phyloP scores from a whole-genome alignment of 2,329 filamentous ascomycete genomes.

The Beauveria brongniartii region DNA sequence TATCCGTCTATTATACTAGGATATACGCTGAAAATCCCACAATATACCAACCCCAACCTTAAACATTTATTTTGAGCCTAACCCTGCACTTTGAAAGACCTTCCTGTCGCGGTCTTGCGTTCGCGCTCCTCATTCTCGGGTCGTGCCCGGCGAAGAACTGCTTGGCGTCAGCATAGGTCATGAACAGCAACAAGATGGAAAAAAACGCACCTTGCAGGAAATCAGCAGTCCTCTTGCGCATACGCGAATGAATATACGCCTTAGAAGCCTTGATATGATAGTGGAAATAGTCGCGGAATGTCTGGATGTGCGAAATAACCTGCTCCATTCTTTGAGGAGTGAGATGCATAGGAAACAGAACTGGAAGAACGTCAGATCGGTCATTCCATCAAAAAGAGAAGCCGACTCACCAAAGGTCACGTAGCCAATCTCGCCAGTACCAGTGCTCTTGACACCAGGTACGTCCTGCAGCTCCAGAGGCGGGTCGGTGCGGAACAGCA shows the following conservation, averaged over 20 bases:
- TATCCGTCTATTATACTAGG: not conserved
- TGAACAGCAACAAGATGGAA: not conserved
- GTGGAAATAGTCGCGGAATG: conserved; percentile 99
- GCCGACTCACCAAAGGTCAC: conserved; percentile 79
- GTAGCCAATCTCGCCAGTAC: conserved; percentile 85
- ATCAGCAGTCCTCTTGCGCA: conserved; percentile 95
- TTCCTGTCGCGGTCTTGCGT: conserved; percentile 92
- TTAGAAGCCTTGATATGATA: conserved; percentile 99
- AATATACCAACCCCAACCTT: not conserved
- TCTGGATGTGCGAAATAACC: conserved; percentile 98
- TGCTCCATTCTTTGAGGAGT: conserved; percentile 84
- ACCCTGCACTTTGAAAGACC: conserved; percentile 66
- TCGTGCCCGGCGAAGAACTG: conserved; percentile 89
- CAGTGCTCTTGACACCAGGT: conserved; percentile 67
- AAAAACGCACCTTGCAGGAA: conserved; percentile 80
- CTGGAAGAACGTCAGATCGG: conserved; percentile 37
- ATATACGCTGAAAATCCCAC: not conserved
- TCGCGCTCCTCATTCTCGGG: conserved; percentile 97
- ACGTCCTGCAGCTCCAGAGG: conserved; percentile 85
- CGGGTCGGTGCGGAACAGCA: conserved; percentile 90
- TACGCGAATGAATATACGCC: conserved; percentile 96
- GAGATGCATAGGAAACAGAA: conserved; percentile 91
- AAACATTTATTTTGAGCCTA: conserved; percentile 17
- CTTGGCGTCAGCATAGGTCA: not conserved
- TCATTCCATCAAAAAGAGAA: not conserved